Percentiles rank a stretch among this genome's conserved stretches.
phyloP scores from a whole-genome alignment of 306 rosid species.

The Glycine latifolia region DNA sequence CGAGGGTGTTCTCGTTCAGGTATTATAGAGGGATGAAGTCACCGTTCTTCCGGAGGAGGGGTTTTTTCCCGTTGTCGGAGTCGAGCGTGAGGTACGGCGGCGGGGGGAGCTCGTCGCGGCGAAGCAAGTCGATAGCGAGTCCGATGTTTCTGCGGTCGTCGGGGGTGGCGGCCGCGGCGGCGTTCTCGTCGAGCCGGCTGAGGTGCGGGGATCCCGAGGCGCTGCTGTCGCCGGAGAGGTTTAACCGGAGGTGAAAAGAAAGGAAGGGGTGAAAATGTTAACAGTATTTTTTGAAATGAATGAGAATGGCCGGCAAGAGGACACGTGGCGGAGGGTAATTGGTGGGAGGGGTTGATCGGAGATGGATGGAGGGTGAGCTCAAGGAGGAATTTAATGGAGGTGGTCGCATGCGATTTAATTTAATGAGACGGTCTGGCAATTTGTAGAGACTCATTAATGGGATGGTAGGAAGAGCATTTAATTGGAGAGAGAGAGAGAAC shows the following conservation, averaged over 20 bases:
- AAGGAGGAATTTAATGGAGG: slow-evolving; percentile 53
- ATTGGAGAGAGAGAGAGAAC: slow-evolving; percentile 35
- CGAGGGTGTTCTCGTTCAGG: slow-evolving; percentile 80
- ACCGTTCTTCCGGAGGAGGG: slow-evolving; percentile 80
- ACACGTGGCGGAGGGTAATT: slow-evolving; percentile 63
- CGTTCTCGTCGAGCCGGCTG: slow-evolving; percentile 83
- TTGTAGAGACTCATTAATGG: slow-evolving; percentile 52
- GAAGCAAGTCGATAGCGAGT: slow-evolving; percentile 88
- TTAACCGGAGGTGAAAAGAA: slow-evolving; percentile 55
- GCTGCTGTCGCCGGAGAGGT: slow-evolving; percentile 92
- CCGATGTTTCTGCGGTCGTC: slow-evolving; percentile 86
- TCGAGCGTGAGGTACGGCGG: slow-evolving; percentile 81
- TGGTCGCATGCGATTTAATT: slow-evolving; percentile 55
- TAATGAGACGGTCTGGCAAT: slow-evolving; percentile 59
- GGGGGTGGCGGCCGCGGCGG: slow-evolving; percentile 43
- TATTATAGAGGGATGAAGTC: slow-evolving; percentile 91
- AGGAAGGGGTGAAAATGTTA: too few relatives aligned
- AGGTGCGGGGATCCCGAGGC: slow-evolving; percentile 99
- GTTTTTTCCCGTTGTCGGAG: slow-evolving; percentile 82
- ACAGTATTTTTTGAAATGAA: background rate
- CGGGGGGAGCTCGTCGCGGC: slow-evolving; percentile 72
- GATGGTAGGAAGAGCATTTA: slow-evolving; percentile 51
- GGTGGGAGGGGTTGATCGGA: slow-evolving; percentile 45
- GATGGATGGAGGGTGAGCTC: slow-evolving; percentile 35
- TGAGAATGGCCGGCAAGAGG: background rate